Conservation (phyloP, 805 yeast genomes). For the Tetrapisispora iriomotensis region DNA sequence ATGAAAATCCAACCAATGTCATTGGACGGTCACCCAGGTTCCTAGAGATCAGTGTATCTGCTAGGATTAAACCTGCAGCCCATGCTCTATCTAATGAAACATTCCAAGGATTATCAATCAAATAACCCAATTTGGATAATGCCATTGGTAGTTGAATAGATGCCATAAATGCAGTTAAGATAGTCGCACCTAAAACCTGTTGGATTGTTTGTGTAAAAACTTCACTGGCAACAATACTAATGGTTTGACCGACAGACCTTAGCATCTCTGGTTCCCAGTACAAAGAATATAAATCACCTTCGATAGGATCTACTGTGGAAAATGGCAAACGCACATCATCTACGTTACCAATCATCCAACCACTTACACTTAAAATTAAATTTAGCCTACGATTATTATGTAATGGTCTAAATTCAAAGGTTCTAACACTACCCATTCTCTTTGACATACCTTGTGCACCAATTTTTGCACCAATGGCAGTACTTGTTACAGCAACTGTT, state of each 20-base stretch:
- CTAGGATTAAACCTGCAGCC: conserved; percentile 86
- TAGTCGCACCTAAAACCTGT: conserved; percentile 87
- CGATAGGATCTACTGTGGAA: conserved; percentile 92
- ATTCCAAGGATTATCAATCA: conserved; percentile 95
- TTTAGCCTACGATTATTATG: conserved; percentile 86
- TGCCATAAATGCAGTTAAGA: conserved; percentile 81
- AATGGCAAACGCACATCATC: conserved; percentile 97
- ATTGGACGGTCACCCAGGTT: conserved; percentile 89
- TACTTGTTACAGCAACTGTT: conserved; percentile 83
- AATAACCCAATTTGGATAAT: conserved; percentile 75
- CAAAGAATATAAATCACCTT: conserved; percentile 90
- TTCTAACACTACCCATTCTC: conserved; percentile 84
- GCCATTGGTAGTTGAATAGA: conserved; percentile 90
- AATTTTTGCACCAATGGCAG: conserved; percentile 81
- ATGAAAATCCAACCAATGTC: conserved; percentile 84
- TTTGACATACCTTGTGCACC: conserved; percentile 78
- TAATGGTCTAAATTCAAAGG: conserved; percentile 87
- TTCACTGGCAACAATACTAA: conserved; percentile 85
- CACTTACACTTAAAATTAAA: conserved; percentile 79
- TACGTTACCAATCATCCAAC: conserved; percentile 93
- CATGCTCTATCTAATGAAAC: conserved; percentile 95
- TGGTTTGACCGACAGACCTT: conserved; percentile 92
- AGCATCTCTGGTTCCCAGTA: conserved; percentile 99
- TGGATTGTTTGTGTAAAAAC: conserved; percentile 88
- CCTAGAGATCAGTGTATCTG: conserved; percentile 80